Percentiles rank a stretch among this genome's conserved stretches.
phyloP scores from a whole-genome alignment of 169 alveolate species.

The Blepharisma undulans region DNA sequence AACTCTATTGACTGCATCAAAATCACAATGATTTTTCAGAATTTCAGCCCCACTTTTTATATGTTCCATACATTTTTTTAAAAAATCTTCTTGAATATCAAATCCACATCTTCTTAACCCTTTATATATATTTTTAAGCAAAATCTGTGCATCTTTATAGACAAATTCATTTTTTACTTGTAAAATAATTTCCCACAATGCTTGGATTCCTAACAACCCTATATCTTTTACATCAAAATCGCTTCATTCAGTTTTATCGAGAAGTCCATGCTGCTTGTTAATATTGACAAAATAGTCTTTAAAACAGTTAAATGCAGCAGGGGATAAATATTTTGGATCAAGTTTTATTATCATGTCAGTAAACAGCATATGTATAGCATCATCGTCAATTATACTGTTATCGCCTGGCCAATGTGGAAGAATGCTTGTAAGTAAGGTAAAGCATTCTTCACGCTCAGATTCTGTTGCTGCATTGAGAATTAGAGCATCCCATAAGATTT shows the following conservation, averaged over 20 bases:
- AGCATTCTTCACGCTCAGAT: background rate
- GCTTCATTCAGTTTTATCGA: background rate
- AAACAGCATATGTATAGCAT: background rate
- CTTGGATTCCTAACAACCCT: slow-evolving; percentile 7
- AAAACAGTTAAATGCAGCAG: background rate
- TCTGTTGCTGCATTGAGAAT: slow-evolving; percentile 18
- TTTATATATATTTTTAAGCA: background rate
- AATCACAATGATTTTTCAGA: background rate
- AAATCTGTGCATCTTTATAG: background rate
- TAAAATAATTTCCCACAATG: slow-evolving; percentile 15
- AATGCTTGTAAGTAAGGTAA: background rate
- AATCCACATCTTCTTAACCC: background rate
- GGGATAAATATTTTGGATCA: background rate
- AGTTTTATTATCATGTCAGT: slow-evolving; percentile 31
- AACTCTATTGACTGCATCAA: background rate
- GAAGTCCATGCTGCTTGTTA: slow-evolving; percentile 30
- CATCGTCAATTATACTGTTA: background rate
- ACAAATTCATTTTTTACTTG: background rate
- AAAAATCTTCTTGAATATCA: background rate
- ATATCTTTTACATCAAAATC: slow-evolving; percentile 11
- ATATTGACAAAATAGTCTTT: background rate
- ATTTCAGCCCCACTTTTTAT: background rate
- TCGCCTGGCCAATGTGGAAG: background rate
- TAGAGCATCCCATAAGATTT: background rate
- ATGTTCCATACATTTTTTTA: background rate